Evolutionary conservation across 305 asterid genomes (phyloP).

Genomic region (Stenogyne calaminthoides): DNA sequence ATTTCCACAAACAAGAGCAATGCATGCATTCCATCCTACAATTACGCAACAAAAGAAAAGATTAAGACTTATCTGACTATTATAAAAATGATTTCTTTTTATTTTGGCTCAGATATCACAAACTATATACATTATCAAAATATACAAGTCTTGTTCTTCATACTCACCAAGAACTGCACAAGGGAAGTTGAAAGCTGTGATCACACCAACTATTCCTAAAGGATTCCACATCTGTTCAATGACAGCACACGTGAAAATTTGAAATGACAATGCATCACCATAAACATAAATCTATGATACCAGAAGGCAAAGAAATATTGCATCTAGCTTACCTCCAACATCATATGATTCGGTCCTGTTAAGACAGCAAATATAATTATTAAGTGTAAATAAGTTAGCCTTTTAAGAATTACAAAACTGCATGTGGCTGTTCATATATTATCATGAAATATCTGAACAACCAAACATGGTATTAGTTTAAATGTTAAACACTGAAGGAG

Average conservation of each 20-base stretch:
- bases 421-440: background rate
- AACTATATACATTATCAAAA: background rate
- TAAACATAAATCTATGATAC: background rate
- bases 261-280: slow-evolving; percentile 8
- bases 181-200: slow-evolving; percentile 98
- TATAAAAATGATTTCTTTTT: background rate
- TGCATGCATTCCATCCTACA: slow-evolving; percentile 98
- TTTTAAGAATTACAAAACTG: background rate
- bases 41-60: slow-evolving; percentile 23
- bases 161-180: slow-evolving; percentile 96
- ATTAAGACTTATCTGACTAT: slow-evolving; percentile 1
- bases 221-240: slow-evolving; percentile 93
- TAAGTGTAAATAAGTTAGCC: slow-evolving; percentile 1
- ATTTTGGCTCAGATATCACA: background rate
- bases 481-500: background rate
- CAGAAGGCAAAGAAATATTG: slow-evolving; percentile 24
- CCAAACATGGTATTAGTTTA: background rate
- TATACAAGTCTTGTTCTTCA: background rate
- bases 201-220: slow-evolving; percentile 91
- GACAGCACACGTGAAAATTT: slow-evolving; percentile 27
- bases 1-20: slow-evolving; percentile 98
- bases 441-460: slow-evolving; percentile 11
- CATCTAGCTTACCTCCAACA: slow-evolving; percentile 82
- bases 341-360: slow-evolving; percentile 96
- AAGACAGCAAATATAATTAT: slow-evolving; percentile 16